phyloP scores from a whole-genome alignment of 192 early-diverging fungal genomes.

The Allomyces macrogynus region DNA sequence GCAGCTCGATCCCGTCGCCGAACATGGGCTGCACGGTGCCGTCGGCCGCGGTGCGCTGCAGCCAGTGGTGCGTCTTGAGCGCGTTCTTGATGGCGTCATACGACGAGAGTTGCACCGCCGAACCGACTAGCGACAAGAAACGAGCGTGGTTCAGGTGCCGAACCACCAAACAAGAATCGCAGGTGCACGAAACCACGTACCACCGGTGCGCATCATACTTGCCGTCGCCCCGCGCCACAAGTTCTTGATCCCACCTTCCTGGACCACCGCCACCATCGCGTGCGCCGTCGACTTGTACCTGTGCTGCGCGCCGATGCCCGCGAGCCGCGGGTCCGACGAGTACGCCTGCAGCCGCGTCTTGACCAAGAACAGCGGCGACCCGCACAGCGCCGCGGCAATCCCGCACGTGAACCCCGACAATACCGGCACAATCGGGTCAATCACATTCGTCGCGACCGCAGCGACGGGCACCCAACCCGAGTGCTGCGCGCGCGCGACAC shows the following conservation, averaged over 20 bases:
- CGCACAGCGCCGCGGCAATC: slow-evolving; percentile 55
- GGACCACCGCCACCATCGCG: slow-evolving; percentile 45
- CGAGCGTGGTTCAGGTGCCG: no score
- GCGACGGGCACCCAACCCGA: slow-evolving; percentile 11
- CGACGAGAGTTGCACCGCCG: slow-evolving; percentile 68
- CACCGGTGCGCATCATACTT: slow-evolving; percentile 65
- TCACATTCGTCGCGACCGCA: slow-evolving; percentile 5
- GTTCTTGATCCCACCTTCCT: slow-evolving; percentile 50
- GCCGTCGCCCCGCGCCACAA: slow-evolving; percentile 75
- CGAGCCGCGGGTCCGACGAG: slow-evolving; percentile 29
- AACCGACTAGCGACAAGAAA: slow-evolving; percentile 42
- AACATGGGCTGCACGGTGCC: slow-evolving; percentile 22
- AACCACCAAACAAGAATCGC: no score
- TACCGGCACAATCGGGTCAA: slow-evolving; percentile 30
- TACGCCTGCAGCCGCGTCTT: slow-evolving; percentile 72
- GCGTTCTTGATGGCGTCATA: slow-evolving; percentile 65
- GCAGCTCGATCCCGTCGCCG: slow-evolving; percentile 38
- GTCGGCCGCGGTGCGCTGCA: neutral
- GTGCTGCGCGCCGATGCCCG: slow-evolving; percentile 70
- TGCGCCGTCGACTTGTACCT: slow-evolving; percentile 44
- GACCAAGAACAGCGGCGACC: slow-evolving; percentile 72
- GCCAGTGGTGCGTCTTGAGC: slow-evolving; percentile 12
- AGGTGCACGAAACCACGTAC: no score
- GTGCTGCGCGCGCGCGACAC: no score
- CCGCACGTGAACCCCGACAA: slow-evolving; percentile 56